These are phyloP conservation scores for Sarcomyxa edulis DNA, from an alignment of 768 basidiomycete genomes.

Conservation along the genomic window DNA sequence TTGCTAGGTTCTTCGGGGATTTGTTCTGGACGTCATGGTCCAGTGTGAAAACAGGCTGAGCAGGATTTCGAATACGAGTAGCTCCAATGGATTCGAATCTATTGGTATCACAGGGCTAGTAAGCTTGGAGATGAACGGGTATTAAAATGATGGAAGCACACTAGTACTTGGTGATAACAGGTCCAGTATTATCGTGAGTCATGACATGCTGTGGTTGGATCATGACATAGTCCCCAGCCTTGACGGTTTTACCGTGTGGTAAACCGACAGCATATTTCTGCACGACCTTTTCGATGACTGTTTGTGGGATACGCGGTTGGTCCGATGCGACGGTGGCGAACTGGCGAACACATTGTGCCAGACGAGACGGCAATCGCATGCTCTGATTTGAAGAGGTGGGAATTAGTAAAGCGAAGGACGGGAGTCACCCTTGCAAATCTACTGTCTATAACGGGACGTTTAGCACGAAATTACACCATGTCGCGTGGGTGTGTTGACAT, in stretches of 20 bases:
- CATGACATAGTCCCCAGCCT: constrained; percentile 99
- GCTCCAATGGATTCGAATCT: constrained; percentile 97
- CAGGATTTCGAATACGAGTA: constrained; percentile 70
- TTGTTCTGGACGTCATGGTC: constrained; percentile 99
- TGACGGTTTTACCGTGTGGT: constrained; percentile 71
- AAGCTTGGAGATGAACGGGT: neutral
- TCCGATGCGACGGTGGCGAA: constrained; percentile 20
- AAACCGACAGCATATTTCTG: constrained; percentile 95
- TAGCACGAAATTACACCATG: too few species aligned
- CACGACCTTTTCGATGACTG: constrained; percentile 94
- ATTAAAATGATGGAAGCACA: constrained; percentile 4
- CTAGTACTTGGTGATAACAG: constrained; percentile 92
- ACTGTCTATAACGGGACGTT: too few species aligned
- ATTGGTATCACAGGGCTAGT: constrained; percentile 6
- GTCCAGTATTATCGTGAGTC: constrained; percentile 98
- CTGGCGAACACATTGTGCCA: too few species aligned
- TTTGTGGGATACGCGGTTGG: constrained; percentile 56
- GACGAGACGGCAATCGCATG: too few species aligned
- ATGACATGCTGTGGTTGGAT: constrained; percentile 97
- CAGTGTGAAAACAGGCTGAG: constrained; percentile 91
- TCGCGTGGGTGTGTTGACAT: too few species aligned
- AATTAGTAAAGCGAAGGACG: too few species aligned
- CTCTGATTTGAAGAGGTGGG: too few species aligned
- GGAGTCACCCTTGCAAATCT: too few species aligned
- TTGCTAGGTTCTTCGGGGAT: constrained; percentile 81